Conservation (phyloP, 1,284 basidiomycete species). For the Fereydounia khargensis region DNA sequence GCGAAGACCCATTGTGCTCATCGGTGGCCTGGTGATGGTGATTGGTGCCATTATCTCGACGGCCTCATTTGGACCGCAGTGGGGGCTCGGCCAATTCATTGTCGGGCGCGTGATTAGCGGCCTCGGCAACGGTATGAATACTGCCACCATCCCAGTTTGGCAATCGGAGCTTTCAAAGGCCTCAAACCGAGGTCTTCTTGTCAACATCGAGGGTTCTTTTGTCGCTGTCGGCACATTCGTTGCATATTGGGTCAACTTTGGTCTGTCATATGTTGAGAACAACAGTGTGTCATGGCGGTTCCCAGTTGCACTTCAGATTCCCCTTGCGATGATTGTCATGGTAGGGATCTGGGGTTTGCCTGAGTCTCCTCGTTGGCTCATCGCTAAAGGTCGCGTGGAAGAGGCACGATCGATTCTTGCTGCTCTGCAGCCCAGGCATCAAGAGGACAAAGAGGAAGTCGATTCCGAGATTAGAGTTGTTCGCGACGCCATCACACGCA, state of each 20-base stretch:
- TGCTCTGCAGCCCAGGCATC: too few species aligned
- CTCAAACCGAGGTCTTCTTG: conserved; percentile 34
- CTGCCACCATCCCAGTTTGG: conserved; percentile 47
- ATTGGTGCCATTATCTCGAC: conserved; percentile 20
- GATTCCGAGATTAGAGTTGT: conserved; percentile 23
- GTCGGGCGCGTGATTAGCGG: conserved; percentile 42
- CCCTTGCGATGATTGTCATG: conserved; percentile 62
- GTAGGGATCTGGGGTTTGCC: conserved; percentile 34
- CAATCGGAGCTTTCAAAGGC: conserved; percentile 40
- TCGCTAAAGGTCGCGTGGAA: conserved; percentile 29
- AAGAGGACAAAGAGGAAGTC: conserved; percentile 12
- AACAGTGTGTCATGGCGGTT: conserved; percentile 33
- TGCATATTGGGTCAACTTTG: conserved; percentile 48
- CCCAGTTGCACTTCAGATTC: conserved; percentile 45
- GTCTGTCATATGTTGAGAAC: conserved; percentile 22
- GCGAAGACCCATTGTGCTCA: conserved; percentile 7
- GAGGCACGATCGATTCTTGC: too few species aligned
- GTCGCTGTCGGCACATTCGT: conserved; percentile 25
- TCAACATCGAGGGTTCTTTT: conserved; percentile 38
- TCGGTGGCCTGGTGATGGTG: conserved; percentile 16
- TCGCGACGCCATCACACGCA: conserved; percentile 18
- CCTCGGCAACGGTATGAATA: conserved; percentile 47
- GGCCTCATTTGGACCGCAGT: conserved; percentile 59
- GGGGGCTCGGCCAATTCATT: conserved; percentile 26
- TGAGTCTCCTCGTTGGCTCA: conserved; percentile 47